Conservation (phyloP, 331 rosid genomes). For the Rosa hybrid region DNA sequence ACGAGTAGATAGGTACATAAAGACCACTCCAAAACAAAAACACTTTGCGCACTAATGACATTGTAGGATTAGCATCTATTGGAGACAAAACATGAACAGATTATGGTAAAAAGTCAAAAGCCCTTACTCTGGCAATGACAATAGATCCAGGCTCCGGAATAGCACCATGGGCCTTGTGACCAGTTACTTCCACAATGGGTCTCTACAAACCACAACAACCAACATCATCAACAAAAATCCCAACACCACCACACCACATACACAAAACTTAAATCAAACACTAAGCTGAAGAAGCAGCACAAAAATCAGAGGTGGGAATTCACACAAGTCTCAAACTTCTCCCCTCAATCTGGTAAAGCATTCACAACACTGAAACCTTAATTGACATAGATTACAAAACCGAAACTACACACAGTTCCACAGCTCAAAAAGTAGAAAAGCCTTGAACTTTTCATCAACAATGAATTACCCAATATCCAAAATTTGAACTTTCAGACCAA, state of each 20-base stretch:
- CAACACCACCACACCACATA: background rate
- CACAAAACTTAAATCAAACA: background rate
- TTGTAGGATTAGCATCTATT: background rate
- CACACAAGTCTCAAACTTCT: background rate
- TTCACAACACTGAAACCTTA: background rate
- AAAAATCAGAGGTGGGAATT: no score
- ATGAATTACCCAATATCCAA: background rate
- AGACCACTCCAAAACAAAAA: background rate
- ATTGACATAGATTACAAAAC: background rate
- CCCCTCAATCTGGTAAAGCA: background rate
- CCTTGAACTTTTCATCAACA: background rate
- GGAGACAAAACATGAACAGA: background rate
- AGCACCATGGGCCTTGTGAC: slow-evolving; percentile 87
- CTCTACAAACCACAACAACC: slow-evolving; percentile 43
- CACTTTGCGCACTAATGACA: background rate
- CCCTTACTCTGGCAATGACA: slow-evolving; percentile 71
- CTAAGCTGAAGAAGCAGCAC: background rate
- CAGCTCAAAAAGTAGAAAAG: background rate
- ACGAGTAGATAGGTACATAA: background rate
- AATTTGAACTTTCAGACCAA: background rate
- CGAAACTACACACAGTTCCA: background rate
- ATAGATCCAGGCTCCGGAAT: slow-evolving; percentile 89
- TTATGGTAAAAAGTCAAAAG: background rate
- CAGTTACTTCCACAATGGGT: slow-evolving; percentile 77
- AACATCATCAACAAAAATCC: background rate